Evolutionary conservation across 2,329 filamentous ascomycete species (phyloP), one percentile per base, ranked within the genome.

Genomic region (Calonectria montana): DNA sequence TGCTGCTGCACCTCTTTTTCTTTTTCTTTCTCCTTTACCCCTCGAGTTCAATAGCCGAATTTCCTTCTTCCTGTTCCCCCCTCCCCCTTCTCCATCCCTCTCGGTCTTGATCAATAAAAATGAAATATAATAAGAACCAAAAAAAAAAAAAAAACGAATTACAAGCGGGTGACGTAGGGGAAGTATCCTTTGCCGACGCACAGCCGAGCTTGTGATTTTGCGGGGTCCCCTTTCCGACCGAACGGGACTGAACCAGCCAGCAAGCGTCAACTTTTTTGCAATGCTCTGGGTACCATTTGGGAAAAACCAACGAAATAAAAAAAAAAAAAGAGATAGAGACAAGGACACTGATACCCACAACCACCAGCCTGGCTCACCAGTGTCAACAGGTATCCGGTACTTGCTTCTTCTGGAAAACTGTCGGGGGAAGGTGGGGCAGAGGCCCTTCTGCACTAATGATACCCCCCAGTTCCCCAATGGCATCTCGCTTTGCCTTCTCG

Each of bases 161-260:
- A 3, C 31, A 35, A 23, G 23, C 9, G 63, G 73, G 78, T 80
- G 77, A 80, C 78, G 77, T 81, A 75, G 73, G 48, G 48, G 45
- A 43, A 35, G 66, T 74, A 27, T 63, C 68, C 65, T 82, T 87
- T 86, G 81, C 87, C 87, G 87, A 88, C 82, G 73, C 80, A 77
- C 80, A 86, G 84, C 87, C 87, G 87, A 89, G 87, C 87, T 89
- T 89, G 87, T 89, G 87, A 89, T 86, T 85, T 86, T 88, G 87
- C 87, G 87, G 87, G 87, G 87, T 79, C 76, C 67, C 43, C 70
- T 39, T 63, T 50, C 29, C 41, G 31, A 67, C 63, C 45, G 18
- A n/a, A n/a, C 39, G 15, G 39, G 48, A 13, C 43, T 5, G 50
- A 29, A 31, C 25, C 68, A 65, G 59, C 67, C 61, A 70, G 67